Evolutionary conservation across 2,329 filamentous ascomycete genomes (phyloP).

Genomic region (Apiospora rasikravindrae): DNA sequence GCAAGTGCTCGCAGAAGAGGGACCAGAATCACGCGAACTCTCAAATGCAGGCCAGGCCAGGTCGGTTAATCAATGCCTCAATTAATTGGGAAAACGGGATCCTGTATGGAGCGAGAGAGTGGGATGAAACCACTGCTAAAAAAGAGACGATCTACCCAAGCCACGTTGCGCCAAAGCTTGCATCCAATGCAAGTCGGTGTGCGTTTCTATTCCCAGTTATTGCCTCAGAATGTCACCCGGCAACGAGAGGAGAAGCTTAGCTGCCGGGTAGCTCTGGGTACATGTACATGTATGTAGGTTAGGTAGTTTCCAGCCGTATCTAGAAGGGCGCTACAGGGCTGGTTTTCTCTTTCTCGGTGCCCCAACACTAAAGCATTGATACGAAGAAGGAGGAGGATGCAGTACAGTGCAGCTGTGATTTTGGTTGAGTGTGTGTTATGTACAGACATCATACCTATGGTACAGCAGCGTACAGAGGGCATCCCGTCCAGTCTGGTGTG

Average conservation of each 20-base stretch:
- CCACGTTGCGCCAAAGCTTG: conserved; percentile 8
- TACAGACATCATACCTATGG: neutral
- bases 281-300: no score
- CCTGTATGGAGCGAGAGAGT: neutral
- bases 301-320: neutral
- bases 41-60: conserved; percentile 11
- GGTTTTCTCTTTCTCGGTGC: neutral
- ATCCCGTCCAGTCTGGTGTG: no score
- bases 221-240: conserved; percentile 10
- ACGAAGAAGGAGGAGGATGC: no score
- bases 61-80: neutral
- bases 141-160: conserved; percentile 14
- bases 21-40: conserved; percentile 8
- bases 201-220: conserved; percentile 15
- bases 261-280: no score
- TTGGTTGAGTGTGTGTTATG: no score
- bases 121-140: conserved; percentile 9
- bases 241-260: conserved; percentile 5
- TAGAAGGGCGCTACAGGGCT: neutral
- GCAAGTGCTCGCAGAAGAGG: conserved; percentile 8
- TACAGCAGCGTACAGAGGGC: neutral
- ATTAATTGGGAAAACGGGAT: neutral
- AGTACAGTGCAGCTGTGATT: no score
- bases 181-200: conserved; percentile 16
- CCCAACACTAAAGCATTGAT: no score